Evolutionary conservation across 306 rosid species (phyloP).

Genomic region (Cicer chorassanicum): DNA sequence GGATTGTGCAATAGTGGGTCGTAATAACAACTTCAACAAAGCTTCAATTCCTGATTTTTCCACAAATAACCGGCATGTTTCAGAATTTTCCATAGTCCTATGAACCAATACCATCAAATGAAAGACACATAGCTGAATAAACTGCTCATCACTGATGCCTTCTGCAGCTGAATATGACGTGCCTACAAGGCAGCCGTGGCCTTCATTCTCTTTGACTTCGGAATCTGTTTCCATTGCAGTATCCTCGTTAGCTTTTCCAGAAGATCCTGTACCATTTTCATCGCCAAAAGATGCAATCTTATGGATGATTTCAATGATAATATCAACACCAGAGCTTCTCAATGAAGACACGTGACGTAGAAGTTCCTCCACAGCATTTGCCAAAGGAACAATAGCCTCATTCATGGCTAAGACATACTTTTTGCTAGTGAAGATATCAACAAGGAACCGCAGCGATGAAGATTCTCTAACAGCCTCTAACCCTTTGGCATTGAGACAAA

Average conservation of each 20-base stretch:
- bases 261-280: constrained; percentile 47
- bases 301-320: constrained; percentile 82
- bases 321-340: constrained; percentile 88
- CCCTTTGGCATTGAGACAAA: constrained; percentile 94
- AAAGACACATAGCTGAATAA: constrained; percentile 75
- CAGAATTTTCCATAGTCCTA: constrained; percentile 96
- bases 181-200: constrained; percentile 59
- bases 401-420: constrained; percentile 86
- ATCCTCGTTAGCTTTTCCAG: constrained; percentile 65
- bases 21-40: constrained; percentile 79
- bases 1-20: constrained; percentile 79
- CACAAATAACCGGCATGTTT: constrained; percentile 93
- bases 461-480: constrained; percentile 86
- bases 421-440: constrained; percentile 83
- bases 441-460: constrained; percentile 77
- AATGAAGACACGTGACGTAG: constrained; percentile 87
- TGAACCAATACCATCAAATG: constrained; percentile 96
- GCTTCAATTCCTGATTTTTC: constrained; percentile 95
- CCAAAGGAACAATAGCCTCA: constrained; percentile 95
- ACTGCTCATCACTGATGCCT: constrained; percentile 77
- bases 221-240: constrained; percentile 94
- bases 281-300: constrained; percentile 78
- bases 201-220: constrained; percentile 70
- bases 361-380: constrained; percentile 97
- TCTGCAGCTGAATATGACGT: constrained; percentile 68